Base-by-base conservation (phyloP, 2,329 filamentous ascomycete genomes). In the Penicillium sp. region DNA sequence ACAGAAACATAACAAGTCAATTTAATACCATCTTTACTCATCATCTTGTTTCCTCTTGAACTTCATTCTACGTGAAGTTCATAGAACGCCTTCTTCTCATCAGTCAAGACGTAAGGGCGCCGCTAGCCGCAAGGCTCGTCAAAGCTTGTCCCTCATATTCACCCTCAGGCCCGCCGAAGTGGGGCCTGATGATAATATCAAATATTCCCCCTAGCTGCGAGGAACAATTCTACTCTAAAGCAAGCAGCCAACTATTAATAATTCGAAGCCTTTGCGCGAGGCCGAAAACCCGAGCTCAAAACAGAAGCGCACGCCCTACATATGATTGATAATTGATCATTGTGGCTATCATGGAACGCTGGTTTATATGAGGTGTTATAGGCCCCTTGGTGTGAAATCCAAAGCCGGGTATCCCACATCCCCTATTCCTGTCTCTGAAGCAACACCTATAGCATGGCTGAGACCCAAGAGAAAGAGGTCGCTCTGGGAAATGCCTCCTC, bases 151-250 rank as follows among this genome's bases (percentile, higher is more conserved):
- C 42, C 42, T 19, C 38, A 42, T 25, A 4, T 26, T 45, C 10
- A 11, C 22, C 22, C 4, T 6, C 43, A 4, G 14, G 3, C 14
- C 6, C 43, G 10, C 22, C 22, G 8, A 48, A 30, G 49, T 52
- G 49, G 49, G 49, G 28, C 30, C 2, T 52, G 49, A 52, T 52
- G 49, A 52, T 37, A 52, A 52, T 52, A 52, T 52, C 49, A 51
- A n/a, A 52, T 22, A 52, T 25, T 22, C 13, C 8, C 28, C n/a
- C 25, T n/a, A 25, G 14, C 45, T 16, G n/a, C 28, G 25, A 48
- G 30, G 14, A 13, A 30, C 14, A 2, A 30, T 28, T n/a, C 45
- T 19, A 10, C 45, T n/a, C 6, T 14, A 48, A 28, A 3, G n/a
- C 13, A 28, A 28, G 5, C 14, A 13, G 13, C 3, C 3, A 6